Percentiles rank a stretch among this genome's conserved stretches.
Evolutionary conservation across 441 rosid genomes (phyloP).

Genomic region (Theobroma grandiflorum): DNA sequence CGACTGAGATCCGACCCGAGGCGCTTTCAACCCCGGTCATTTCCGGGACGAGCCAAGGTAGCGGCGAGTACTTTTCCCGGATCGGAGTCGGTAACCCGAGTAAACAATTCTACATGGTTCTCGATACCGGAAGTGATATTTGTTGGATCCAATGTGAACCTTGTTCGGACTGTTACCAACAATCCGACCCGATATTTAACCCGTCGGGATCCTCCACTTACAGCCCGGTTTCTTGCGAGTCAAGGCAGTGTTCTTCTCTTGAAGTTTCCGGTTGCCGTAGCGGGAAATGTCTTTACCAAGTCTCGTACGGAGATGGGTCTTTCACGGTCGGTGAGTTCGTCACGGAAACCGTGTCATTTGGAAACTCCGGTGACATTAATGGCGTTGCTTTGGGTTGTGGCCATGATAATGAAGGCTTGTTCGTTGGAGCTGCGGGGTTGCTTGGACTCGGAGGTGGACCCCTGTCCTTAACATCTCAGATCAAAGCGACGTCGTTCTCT

Average conservation of each 20-base stretch:
- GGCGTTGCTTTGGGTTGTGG: slow-evolving; percentile 67
- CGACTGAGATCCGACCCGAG: slow-evolving; percentile 47
- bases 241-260: slow-evolving; percentile 54
- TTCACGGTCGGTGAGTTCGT: slow-evolving; percentile 61
- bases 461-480: slow-evolving; percentile 56
- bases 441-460: slow-evolving; percentile 70
- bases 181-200: slow-evolving; percentile 65
- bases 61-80: slow-evolving; percentile 75
- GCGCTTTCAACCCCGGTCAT: slow-evolving; percentile 63
- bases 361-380: slow-evolving; percentile 47
- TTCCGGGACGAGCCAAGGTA: slow-evolving; percentile 67
- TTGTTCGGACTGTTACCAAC: slow-evolving; percentile 63
- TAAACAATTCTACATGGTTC: slow-evolving; percentile 59
- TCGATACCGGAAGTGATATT: slow-evolving; percentile 74
- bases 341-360: slow-evolving; percentile 68
- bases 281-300: slow-evolving; percentile 56
- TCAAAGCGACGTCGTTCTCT: slow-evolving; percentile 61
- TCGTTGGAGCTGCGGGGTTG: slow-evolving; percentile 67
- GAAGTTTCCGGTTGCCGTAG: slow-evolving; percentile 44
- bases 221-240: slow-evolving; percentile 48
- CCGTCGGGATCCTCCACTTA: slow-evolving; percentile 56
- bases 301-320: slow-evolving; percentile 71
- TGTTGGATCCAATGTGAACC: slow-evolving; percentile 72
- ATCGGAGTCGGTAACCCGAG: slow-evolving; percentile 65
- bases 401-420: slow-evolving; percentile 66